These are phyloP conservation scores for Asterella californica DNA, from an alignment of 225 moss, liverwort and hornwort genomes.

Conservation along the genomic window DNA sequence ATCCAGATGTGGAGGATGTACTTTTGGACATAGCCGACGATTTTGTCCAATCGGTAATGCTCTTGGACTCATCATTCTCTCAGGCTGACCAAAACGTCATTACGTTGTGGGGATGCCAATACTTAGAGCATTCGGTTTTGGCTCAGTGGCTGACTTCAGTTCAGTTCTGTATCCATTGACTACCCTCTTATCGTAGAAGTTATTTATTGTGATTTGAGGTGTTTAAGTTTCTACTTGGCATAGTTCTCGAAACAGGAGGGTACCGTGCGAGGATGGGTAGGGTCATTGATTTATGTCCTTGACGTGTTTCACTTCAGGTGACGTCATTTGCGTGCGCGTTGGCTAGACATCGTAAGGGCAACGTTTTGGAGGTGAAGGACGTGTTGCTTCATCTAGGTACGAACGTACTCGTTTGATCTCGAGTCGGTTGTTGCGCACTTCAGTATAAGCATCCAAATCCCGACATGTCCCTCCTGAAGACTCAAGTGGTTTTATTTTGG, in stretches of 20 bases:
- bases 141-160: neutral
- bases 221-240: too few relatives aligned
- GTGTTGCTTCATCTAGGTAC: constrained; percentile 77
- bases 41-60: constrained; percentile 72
- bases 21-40: constrained; percentile 88
- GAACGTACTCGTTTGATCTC: neutral
- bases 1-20: constrained; percentile 91
- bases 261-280: neutral
- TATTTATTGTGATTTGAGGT: neutral
- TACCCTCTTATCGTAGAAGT: neutral
- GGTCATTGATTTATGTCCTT: neutral
- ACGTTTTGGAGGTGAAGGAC: constrained; percentile 80
- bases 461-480: neutral
- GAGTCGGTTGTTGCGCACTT: neutral
- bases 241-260: neutral
- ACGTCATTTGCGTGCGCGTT: constrained; percentile 79
- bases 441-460: neutral
- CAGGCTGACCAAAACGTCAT: neutral
- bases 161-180: neutral
- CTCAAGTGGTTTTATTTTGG: neutral
- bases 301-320: constrained; percentile 35
- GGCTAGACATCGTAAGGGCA: constrained; percentile 88
- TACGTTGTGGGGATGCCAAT: neutral
- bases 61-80: neutral
- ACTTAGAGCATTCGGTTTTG: neutral